Base-by-base conservation (phyloP, 768 basidiomycete genomes). In the Cantharellus anzutake region DNA sequence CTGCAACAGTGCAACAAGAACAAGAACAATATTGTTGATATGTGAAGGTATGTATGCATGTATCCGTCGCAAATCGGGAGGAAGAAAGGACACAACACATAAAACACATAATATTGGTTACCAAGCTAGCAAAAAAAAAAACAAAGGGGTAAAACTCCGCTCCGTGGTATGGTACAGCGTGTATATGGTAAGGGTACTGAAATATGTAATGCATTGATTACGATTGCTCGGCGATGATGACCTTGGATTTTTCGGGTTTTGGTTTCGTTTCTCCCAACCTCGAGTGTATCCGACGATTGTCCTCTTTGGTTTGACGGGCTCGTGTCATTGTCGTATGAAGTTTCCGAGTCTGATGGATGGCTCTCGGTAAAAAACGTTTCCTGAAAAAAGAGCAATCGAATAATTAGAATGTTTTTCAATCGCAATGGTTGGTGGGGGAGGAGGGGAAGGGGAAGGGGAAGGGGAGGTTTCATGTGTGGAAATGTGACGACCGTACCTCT, bases 281-380 rank as follows among this genome's bases (percentile, higher is more conserved):
- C 4, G 93, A 85, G 69, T 98, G 94, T 67, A 83, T 84, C 69
- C 93, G 75, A 63, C 94, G 76, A 64, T 92, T 79, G 68, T 97
- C 93, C 66, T 99, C 92, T 73, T 96, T 97, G 76, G 85, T 86
- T 60, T 84, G 79, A 50, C 76, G 75, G 2, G 91, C 83, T 39
- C 92, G 92, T 67, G 94, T 69, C 93, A 98, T 97, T 50, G 90
- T 89, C 60, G 81, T 76, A 71, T 96, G 93, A 73, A 96, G 83
- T 67, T 84, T 81, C 44, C 79, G 73, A 1, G 92, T 86, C 66
- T 87, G 84, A 71, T 94, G 79, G 41, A 98, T 86, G n/a, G 89
- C 78, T 67, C 87, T 88, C 7, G 93, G 94, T 29, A 97, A 70
- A 72, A 92, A 86, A 34, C 92, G 80, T 57, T 78, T 78, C 65